Conservation (phyloP, 1,284 basidiomycete genomes). For the Cutaneotrichosporon dermatis region DNA sequence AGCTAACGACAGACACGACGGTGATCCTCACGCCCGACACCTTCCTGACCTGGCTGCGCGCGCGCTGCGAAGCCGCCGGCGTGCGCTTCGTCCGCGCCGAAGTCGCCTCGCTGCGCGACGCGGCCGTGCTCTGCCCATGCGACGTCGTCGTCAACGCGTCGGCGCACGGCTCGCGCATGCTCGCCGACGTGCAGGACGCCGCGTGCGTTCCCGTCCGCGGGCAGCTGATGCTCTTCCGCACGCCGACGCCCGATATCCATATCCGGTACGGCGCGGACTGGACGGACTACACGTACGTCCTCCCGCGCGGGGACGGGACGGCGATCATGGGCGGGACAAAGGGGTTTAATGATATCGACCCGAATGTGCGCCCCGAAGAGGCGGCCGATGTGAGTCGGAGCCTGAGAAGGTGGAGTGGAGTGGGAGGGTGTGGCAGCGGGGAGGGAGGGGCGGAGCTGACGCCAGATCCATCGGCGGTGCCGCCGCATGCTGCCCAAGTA, state of each 20-base stretch:
- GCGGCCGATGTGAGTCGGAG: background rate
- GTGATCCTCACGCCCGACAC: conserved; percentile 4
- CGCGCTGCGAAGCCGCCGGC: background rate
- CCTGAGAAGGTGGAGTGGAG: too few species aligned
- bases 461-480: conserved; percentile 11
- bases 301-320: conserved; percentile 16
- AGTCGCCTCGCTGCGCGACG: conserved; percentile 7
- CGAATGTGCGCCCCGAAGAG: background rate
- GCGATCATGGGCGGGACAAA: conserved; percentile 15
- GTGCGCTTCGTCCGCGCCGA: conserved; percentile 10
- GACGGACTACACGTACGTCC: conserved; percentile 14
- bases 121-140: conserved; percentile 1
- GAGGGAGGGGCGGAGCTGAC: background rate
- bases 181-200: background rate
- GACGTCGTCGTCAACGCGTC: conserved; percentile 6
- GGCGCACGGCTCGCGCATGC: conserved; percentile 1
- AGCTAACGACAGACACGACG: background rate
- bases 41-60: conserved; percentile 12
- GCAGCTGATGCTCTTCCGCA: conserved; percentile 12
- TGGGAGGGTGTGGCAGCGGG: too few species aligned
- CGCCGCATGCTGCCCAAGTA: conserved; percentile 12
- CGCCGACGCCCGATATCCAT: conserved; percentile 6
- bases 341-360: conserved; percentile 9
- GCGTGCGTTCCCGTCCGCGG: conserved; percentile 2
- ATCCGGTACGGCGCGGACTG: conserved; percentile 8